These are phyloP conservation scores for Carpinus viminea DNA, from an alignment of 306 rosid genomes.

Conservation along the genomic window DNA sequence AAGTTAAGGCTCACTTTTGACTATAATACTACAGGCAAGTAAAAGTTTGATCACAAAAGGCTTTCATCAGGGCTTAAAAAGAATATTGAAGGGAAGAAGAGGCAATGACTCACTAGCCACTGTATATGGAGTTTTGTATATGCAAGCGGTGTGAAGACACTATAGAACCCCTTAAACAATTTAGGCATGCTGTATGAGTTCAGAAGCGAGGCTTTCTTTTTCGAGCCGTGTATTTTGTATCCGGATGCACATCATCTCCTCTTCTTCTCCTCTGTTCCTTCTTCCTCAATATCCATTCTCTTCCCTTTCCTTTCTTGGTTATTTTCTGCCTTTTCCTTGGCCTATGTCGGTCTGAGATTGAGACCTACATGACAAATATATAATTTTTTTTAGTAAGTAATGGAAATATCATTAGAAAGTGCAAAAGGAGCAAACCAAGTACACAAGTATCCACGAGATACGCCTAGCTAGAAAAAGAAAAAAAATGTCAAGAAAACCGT, in stretches of 20 bases:
- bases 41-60: not conserved
- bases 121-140: not conserved
- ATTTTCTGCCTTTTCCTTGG: constrained; percentile 68
- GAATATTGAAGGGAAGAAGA: not conserved
- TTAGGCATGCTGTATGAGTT: constrained; percentile 13
- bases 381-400: too few species aligned
- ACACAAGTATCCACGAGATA: too few species aligned
- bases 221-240: constrained; percentile 81
- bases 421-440: too few species aligned
- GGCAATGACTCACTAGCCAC: not conserved
- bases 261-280: constrained; percentile 90
- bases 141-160: not conserved
- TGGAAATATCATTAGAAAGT: too few species aligned
- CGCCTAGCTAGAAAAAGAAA: too few species aligned
- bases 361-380: constrained; percentile 43
- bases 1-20: not conserved
- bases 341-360: constrained; percentile 73
- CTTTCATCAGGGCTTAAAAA: not conserved
- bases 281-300: constrained; percentile 80
- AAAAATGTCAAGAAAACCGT: too few species aligned
- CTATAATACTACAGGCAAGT: not conserved
- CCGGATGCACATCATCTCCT: constrained; percentile 73
- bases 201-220: constrained; percentile 82
- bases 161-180: not conserved
- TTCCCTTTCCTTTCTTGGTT: constrained; percentile 64